These are phyloP conservation scores for Cryoendolithus antarcticus DNA, from an alignment of 2,329 filamentous ascomycete genomes.

Conservation along the genomic window DNA sequence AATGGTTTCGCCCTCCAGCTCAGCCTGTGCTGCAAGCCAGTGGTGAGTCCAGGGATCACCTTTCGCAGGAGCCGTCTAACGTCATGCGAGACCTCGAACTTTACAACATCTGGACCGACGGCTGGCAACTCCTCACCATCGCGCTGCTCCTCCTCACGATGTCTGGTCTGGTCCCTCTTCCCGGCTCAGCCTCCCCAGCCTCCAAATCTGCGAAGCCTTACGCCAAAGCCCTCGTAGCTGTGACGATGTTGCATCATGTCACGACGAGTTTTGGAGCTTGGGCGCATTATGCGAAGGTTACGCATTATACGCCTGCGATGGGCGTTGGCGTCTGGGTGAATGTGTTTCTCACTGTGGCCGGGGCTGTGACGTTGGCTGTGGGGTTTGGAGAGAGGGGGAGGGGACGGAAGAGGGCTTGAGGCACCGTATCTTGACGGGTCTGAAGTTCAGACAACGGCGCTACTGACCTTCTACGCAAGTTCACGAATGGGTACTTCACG, in stretches of 20 bases:
- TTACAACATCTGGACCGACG: slow-evolving; percentile 26
- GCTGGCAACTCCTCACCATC: slow-evolving; percentile 22
- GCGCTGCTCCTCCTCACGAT: slow-evolving; percentile 20
- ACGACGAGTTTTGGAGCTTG: slow-evolving; percentile 23
- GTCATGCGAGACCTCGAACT: slow-evolving; percentile 22
- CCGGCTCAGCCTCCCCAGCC: slow-evolving; percentile 12
- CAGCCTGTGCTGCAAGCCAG: slow-evolving; percentile 14
- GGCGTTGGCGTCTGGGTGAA: slow-evolving; percentile 24
- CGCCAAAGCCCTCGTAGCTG: slow-evolving; percentile 19
- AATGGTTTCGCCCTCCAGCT: slow-evolving; percentile 24
- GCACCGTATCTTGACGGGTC: too few relatives aligned
- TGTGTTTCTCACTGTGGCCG: slow-evolving; percentile 17
- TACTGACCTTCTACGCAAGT: too few relatives aligned
- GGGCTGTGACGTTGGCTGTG: slow-evolving; percentile 16
- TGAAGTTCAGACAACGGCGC: too few relatives aligned
- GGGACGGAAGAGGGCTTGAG: slow-evolving; percentile 9
- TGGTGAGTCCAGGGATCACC: slow-evolving; percentile 7
- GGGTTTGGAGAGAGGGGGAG: slow-evolving; percentile 11
- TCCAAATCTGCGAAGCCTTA: slow-evolving; percentile 18
- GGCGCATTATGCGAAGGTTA: slow-evolving; percentile 19
- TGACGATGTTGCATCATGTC: slow-evolving; percentile 24
- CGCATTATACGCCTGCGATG: slow-evolving; percentile 24
- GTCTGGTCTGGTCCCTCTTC: slow-evolving; percentile 20
- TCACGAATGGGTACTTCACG: too few relatives aligned
- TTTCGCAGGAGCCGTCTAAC: neutral